These are phyloP conservation scores for Artomyces pyxidatus DNA, from an alignment of 768 basidiomycete species.

Conservation along the genomic window DNA sequence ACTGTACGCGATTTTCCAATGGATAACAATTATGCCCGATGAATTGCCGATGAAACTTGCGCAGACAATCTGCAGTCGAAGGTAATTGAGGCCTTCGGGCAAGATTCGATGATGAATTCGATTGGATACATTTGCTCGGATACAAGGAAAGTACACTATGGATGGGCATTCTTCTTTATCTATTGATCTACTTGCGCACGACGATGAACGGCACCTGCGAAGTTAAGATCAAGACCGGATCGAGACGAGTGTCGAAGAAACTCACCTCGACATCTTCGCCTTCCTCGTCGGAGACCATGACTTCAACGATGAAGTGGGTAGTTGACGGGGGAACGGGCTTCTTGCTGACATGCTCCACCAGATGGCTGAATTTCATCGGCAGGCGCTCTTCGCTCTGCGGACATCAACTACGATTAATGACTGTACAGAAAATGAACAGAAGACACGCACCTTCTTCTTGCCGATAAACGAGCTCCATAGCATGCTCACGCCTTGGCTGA, in stretches of 20 bases:
- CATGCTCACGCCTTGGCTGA: conserved; percentile 96
- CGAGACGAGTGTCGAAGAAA: not conserved
- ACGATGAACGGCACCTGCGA: conserved; percentile 77
- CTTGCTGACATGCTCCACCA: conserved; percentile 93
- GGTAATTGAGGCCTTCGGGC: too few species aligned
- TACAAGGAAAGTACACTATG: too few species aligned
- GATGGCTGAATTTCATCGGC: conserved; percentile 80
- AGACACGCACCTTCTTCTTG: conserved; percentile 74
- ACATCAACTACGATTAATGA: conserved; percentile 6
- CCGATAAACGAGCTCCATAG: conserved; percentile 92
- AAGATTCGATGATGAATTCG: too few species aligned
- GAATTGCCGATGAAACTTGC: too few species aligned
- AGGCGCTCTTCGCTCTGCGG: conserved; percentile 80
- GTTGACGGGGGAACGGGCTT: conserved; percentile 80
- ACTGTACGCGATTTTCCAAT: conserved; percentile 3
- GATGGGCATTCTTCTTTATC: too few species aligned
- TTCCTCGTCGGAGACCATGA: conserved; percentile 89
- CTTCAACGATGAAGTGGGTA: conserved; percentile 84
- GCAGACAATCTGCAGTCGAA: too few species aligned
- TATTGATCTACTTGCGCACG: conserved; percentile 43
- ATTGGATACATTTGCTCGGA: too few species aligned
- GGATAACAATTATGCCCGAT: conserved; percentile 16
- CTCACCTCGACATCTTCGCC: conserved; percentile 92
- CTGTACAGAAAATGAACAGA: not conserved
- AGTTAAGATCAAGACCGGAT: conserved; percentile 2